Evolutionary conservation across 371 early-diverging fungal genomes (phyloP).

Genomic region (Mortierella sp.): DNA sequence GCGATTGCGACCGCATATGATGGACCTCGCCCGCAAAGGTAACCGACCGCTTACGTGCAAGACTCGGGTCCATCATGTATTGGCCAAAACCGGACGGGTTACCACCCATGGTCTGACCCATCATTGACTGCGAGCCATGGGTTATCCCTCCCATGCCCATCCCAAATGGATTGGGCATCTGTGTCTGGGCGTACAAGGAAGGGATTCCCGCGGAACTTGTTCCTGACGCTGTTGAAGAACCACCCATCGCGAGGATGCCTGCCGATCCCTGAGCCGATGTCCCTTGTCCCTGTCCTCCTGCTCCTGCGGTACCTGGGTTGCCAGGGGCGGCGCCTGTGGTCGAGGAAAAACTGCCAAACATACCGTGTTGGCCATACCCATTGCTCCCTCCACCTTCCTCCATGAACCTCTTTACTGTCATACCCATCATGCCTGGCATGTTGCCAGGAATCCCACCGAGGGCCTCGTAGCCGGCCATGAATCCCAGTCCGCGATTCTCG

Average conservation of each 20-base stretch:
- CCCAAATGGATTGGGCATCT: constrained; percentile 36
- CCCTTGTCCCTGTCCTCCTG: constrained; percentile 21
- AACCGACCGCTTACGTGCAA: constrained; percentile 49
- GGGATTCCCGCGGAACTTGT: constrained; percentile 27
- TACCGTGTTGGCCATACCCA: constrained; percentile 28
- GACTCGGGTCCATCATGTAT: constrained; percentile 44
- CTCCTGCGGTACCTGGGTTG: constrained; percentile 17
- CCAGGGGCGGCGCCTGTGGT: constrained; percentile 21
- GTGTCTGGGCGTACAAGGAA: constrained; percentile 40
- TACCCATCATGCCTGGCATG: constrained; percentile 37
- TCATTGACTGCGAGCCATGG: constrained; percentile 33
- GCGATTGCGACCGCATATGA: constrained; percentile 43
- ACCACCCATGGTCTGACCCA: constrained; percentile 32
- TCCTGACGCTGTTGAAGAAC: constrained; percentile 22
- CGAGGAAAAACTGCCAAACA: constrained; percentile 37
- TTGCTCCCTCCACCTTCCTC: constrained; percentile 25
- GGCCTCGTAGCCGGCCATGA: constrained; percentile 31
- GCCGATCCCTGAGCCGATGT: constrained; percentile 14
- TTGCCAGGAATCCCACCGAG: constrained; percentile 38
- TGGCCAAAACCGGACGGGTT: constrained; percentile 27
- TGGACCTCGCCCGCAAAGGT: constrained; percentile 52
- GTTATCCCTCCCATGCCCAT: constrained; percentile 41
- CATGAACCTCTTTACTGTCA: constrained; percentile 44
- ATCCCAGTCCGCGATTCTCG: constrained; percentile 27
- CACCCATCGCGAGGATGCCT: constrained; percentile 23